Base-by-base conservation (phyloP, 441 rosid species). In the Gossypium schwendimanii region DNA sequence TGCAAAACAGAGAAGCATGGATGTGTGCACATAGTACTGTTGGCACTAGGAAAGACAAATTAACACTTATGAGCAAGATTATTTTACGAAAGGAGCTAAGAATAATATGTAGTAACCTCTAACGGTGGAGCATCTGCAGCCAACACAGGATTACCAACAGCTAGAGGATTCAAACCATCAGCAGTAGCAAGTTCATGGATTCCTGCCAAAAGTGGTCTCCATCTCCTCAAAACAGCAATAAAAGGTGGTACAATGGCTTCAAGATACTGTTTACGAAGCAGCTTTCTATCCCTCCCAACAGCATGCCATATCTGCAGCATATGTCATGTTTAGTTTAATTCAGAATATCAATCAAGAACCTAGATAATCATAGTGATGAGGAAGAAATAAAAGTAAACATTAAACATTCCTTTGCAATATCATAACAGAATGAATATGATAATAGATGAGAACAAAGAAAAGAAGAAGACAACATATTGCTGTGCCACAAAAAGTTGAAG, bases 121-220 rank as follows among this genome's bases (percentile, higher is more conserved):
- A 91, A 55, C 21, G 97, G 98, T 69, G 91, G 91, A 57, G 91
- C 84, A 82, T 96, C 99, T 69, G 95, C 96, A 74, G 98, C 95
- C 83, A 96, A 84, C 50, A 98, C 97, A 70, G 89, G 97, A 81
- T 96, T 97, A 83, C 94, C 99, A 74, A 82, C 89, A 63, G 77
- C 81, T 76, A 96, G 98, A 81, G 99, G 99, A 87, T 96, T 96
- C 86, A 85, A 80, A 70, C 99, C 98, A 79, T 93, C 99, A 73
- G 97, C 89, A 63, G 97, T 92, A 76, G 97, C 94, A 84, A 96
- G 98, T 81, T 96, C 99, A 84, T 92, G 96, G 83, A 96, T 93
- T 73, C 94, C 94, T 69, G 98, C 96, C 78, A 93, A 80, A 85
- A 91, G 90, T 15, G 98, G 99, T 72, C 98, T 84, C 99, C 99